Conservation (phyloP, 208 protist species). For the Leishmania major region DNA sequence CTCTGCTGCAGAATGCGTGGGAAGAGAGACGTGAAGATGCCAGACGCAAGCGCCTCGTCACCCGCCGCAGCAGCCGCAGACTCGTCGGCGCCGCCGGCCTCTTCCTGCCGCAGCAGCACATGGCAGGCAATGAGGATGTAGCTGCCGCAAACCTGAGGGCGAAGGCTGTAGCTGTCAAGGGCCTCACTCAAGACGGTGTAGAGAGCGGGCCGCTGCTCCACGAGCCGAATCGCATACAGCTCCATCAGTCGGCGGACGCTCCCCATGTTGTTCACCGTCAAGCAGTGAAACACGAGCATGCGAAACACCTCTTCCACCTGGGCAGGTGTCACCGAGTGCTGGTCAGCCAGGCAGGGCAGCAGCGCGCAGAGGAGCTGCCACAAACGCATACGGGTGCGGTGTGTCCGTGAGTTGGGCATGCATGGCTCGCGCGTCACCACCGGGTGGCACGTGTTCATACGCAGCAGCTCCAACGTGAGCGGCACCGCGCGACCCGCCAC, state of each 20-base stretch:
- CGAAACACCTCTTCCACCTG: conserved; percentile 47
- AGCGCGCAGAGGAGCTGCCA: conserved; percentile 88
- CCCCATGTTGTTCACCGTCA: conserved; percentile 85
- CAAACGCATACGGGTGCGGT: conserved; percentile 83
- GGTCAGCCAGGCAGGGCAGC: conserved; percentile 52
- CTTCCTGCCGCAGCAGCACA: conserved; percentile 56
- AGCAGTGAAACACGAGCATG: conserved; percentile 43
- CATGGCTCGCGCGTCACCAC: conserved; percentile 78
- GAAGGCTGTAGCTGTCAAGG: conserved; percentile 60
- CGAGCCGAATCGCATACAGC: conserved; percentile 71
- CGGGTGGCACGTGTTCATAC: conserved; percentile 60
- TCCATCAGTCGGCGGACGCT: conserved; percentile 91
- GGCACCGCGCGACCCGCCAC: conserved; percentile 26
- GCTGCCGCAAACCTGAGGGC: conserved; percentile 84
- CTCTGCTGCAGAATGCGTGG: conserved; percentile 82
- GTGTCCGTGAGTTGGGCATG: conserved; percentile 90
- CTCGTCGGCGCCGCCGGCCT: neutral
- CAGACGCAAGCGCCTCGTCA: conserved; percentile 22
- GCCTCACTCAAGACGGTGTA: conserved; percentile 55
- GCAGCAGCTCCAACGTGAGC: conserved; percentile 62
- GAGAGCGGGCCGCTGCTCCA: conserved; percentile 59
- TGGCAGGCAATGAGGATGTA: conserved; percentile 79
- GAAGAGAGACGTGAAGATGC: conserved; percentile 51
- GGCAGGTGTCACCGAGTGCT: conserved; percentile 10
- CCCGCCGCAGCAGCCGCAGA: neutral